These are phyloP conservation scores for Phytophthora pluvialis DNA, from an alignment of 352 stramenopile species.

Conservation along the genomic window DNA sequence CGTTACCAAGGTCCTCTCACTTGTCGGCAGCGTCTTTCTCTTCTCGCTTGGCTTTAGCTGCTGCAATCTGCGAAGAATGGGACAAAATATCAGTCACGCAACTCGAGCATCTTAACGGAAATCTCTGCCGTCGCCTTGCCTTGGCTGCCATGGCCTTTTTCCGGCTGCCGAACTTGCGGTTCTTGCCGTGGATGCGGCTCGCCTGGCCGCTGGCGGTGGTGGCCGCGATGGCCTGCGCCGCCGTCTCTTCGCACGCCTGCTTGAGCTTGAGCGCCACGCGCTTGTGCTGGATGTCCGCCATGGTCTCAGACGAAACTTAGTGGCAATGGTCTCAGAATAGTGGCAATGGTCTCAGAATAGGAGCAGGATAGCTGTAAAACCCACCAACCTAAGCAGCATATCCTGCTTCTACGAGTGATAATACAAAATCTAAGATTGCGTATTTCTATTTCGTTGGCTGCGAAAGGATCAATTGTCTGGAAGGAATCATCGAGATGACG, in stretches of 20 bases:
- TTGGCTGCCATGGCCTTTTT: constrained; percentile 87
- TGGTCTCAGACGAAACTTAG: constrained; percentile 4
- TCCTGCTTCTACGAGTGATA: too few species aligned
- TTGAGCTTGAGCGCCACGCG: constrained; percentile 77
- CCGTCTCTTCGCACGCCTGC: constrained; percentile 83
- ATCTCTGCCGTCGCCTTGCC: constrained; percentile 23
- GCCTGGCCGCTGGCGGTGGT: constrained; percentile 76
- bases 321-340: background rate
- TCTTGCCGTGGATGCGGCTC: constrained; percentile 83
- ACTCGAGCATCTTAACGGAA: too few species aligned
- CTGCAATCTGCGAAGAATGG: constrained; percentile 58
- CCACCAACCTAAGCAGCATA: too few species aligned
- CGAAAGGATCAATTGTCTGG: constrained; percentile 11
- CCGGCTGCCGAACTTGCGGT: constrained; percentile 80
- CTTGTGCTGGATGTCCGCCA: constrained; percentile 75
- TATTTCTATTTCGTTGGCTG: constrained; percentile 16
- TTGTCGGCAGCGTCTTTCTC: constrained; percentile 37
- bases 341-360: too few species aligned
- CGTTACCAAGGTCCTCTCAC: constrained; percentile 11
- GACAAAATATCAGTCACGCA: too few species aligned
- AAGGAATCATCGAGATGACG: constrained; percentile 22
- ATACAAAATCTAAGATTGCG: background rate
- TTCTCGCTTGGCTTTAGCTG: constrained; percentile 79
- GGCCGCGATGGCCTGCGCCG: constrained; percentile 76
- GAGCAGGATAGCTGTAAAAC: too few species aligned